Evolutionary conservation across 2,329 filamentous ascomycete species (phyloP).

Genomic region (Monilinia fructicola): DNA sequence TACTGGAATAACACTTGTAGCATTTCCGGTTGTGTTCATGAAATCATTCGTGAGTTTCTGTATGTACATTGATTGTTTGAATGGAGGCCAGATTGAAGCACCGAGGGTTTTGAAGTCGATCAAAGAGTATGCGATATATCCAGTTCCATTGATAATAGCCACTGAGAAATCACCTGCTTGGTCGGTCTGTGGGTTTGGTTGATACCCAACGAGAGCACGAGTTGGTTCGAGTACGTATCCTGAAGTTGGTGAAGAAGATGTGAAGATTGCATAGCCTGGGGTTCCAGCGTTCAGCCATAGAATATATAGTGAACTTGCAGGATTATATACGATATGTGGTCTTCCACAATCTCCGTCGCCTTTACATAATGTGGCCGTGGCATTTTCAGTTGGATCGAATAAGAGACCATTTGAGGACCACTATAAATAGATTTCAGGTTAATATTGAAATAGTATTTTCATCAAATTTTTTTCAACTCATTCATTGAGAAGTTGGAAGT

Average conservation of each 20-base stretch:
- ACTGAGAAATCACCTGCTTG: constrained; percentile 11
- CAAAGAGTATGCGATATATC: constrained; percentile 32
- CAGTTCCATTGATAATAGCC: constrained; percentile 28
- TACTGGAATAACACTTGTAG: constrained; percentile 9
- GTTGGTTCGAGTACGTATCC: not conserved
- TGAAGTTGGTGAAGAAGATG: not conserved
- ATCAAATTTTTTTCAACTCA: not conserved
- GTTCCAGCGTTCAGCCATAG: constrained; percentile 17
- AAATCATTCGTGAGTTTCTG: constrained; percentile 31
- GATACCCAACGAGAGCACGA: constrained; percentile 12
- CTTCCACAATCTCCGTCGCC: not conserved
- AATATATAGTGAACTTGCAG: not conserved
- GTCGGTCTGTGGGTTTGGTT: not conserved
- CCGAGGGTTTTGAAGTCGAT: constrained; percentile 33
- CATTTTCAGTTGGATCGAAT: constrained; percentile 9
- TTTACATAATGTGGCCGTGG: not conserved
- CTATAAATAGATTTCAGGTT: not conserved
- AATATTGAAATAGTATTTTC: not conserved
- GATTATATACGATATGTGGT: constrained; percentile 13
- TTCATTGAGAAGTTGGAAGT: not conserved
- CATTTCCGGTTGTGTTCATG: constrained; percentile 31
- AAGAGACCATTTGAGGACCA: constrained; percentile 18
- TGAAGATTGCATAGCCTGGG: constrained; percentile 5
- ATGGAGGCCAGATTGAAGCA: constrained; percentile 35
- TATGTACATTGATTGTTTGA: constrained; percentile 32